Conservation (phyloP, 306 rosid genomes). For the Herpetospermum pedunculosum region DNA sequence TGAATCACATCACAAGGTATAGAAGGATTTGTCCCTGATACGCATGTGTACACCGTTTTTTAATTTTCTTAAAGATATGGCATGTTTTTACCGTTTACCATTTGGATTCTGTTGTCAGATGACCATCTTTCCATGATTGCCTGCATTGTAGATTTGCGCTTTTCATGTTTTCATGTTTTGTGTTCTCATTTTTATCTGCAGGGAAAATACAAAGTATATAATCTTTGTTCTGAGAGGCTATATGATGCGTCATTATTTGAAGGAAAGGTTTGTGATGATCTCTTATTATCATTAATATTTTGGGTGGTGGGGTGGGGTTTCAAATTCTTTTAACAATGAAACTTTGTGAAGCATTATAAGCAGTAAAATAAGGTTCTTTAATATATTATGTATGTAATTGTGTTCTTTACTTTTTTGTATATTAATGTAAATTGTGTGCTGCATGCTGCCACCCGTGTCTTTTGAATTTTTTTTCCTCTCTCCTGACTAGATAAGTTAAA, state of each 20-base stretch:
- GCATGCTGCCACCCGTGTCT: no score
- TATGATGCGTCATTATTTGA: constrained; percentile 92
- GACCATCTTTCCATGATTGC: not conserved
- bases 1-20: constrained; percentile 94
- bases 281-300: not conserved
- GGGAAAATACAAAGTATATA: constrained; percentile 93
- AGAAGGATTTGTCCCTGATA: not conserved
- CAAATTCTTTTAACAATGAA: not conserved
- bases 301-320: not conserved
- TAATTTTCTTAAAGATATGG: not conserved
- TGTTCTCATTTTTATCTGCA: constrained; percentile 23
- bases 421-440: not conserved
- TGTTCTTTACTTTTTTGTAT: not conserved
- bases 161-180: constrained; percentile 6
- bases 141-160: not conserved
- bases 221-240: constrained; percentile 94
- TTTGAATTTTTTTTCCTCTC: not conserved
- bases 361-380: not conserved
- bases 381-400: not conserved
- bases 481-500: not conserved
- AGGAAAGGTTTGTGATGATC: constrained; percentile 69
- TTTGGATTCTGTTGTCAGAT: not conserved
- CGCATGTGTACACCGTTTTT: not conserved
- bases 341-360: not conserved
- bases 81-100: not conserved